Conservation (phyloP, 164 flowering plant genomes). For the Tetrastigma voinierianum region DNA sequence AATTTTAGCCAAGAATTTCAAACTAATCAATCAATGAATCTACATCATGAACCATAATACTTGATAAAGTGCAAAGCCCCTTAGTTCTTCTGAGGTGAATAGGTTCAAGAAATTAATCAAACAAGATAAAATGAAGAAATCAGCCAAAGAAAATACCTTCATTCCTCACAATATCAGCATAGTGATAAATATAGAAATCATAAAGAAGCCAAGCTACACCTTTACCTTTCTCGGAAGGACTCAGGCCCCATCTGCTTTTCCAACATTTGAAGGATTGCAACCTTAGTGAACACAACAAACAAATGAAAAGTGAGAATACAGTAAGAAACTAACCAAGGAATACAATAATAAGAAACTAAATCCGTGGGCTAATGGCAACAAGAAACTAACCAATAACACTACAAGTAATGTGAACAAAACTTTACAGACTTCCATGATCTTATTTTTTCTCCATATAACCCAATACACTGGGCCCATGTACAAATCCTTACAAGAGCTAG, state of each 20-base stretch:
- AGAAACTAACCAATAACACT: background rate
- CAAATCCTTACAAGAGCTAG: slow-evolving; percentile 66
- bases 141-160: background rate
- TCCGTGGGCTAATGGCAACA: no score
- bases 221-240: slow-evolving; percentile 80
- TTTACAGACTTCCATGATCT: slow-evolving; percentile 97
- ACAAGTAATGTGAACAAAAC: slow-evolving; percentile 7
- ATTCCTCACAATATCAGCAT: background rate
- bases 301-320: background rate
- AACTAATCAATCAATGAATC: no score
- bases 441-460: slow-evolving; percentile 82
- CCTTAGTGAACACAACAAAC: slow-evolving; percentile 28
- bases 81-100: no score
- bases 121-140: no score
- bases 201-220: background rate
- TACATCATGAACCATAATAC: no score
- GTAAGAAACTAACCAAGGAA: background rate
- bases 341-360: no score
- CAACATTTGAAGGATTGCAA: slow-evolving; percentile 92
- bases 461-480: slow-evolving; percentile 85
- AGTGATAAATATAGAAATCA: background rate
- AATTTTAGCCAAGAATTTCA: no score
- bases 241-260: no score
- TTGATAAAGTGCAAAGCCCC: no score
- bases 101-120: no score